Conservation (phyloP, 169 alveolate genomes). For the Plasmodium gonderi region DNA sequence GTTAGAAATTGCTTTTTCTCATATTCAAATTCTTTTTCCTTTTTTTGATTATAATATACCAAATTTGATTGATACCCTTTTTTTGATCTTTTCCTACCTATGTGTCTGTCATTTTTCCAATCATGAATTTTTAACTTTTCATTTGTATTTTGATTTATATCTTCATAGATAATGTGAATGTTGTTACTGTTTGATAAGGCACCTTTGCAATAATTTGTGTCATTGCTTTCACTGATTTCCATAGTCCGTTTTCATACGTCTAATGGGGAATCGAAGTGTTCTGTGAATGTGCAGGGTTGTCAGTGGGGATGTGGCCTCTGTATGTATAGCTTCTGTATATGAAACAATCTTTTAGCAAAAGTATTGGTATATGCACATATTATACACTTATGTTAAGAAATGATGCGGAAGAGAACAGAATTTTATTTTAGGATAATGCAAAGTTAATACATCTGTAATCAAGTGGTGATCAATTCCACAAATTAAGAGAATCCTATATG, state of each 20-base stretch:
- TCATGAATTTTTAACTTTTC: constrained; percentile 15
- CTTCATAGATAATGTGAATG: constrained; percentile 15
- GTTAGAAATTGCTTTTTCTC: constrained; percentile 12
- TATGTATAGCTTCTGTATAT: no score
- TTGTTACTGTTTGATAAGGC: neutral
- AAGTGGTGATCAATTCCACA: neutral
- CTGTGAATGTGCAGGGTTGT: neutral
- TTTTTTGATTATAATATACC: constrained; percentile 23
- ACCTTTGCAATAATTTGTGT: constrained; percentile 6
- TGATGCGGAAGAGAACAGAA: neutral
- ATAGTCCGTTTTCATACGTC: neutral
- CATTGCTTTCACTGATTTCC: constrained; percentile 18
- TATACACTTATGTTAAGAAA: neutral
- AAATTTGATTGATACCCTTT: neutral
- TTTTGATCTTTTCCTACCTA: neutral
- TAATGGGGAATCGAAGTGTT: neutral
- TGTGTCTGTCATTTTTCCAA: constrained; percentile 22
- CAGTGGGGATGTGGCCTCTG: no score
- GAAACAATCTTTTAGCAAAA: neutral
- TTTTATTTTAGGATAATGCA: neutral
- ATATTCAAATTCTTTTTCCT: neutral
- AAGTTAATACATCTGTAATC: neutral
- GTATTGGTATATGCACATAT: neutral
- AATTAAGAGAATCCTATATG: neutral
- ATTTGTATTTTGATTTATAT: neutral